These are phyloP conservation scores for Prunus campanulata DNA, from an alignment of 306 rosid genomes.

Conservation along the genomic window DNA sequence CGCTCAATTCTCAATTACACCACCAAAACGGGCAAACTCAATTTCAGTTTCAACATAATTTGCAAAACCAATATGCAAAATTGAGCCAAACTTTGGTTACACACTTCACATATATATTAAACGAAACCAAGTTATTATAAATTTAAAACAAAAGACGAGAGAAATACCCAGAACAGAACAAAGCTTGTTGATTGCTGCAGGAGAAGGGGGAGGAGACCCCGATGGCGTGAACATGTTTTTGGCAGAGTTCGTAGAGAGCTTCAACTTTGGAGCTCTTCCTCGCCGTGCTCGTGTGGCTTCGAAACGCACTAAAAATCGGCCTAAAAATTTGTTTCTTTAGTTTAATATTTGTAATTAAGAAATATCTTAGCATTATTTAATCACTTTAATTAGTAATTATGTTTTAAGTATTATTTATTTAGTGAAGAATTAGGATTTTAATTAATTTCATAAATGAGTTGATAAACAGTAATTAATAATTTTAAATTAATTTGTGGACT, in stretches of 20 bases:
- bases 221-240: conserved; percentile 50
- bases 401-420: too few species aligned
- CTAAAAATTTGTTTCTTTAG: too few species aligned
- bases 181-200: conserved; percentile 50
- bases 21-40: conserved; percentile 8
- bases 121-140: not conserved
- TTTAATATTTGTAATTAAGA: too few species aligned
- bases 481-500: too few species aligned
- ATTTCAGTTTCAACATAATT: not conserved
- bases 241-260: conserved; percentile 69
- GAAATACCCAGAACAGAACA: conserved; percentile 66
- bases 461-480: too few species aligned
- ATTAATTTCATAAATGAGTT: too few species aligned
- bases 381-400: too few species aligned
- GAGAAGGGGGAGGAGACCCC: conserved; percentile 38
- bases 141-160: not conserved
- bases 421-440: too few species aligned
- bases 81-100: not conserved
- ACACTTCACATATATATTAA: not conserved
- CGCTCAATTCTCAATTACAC: not conserved
- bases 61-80: conserved; percentile 10
- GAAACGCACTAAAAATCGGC: not conserved
- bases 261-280: conserved; percentile 57
- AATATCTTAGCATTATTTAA: too few species aligned
- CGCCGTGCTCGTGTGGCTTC: conserved; percentile 47